phyloP scores from a whole-genome alignment of 805 yeast species.

The Hanseniaspora mollemarum region DNA sequence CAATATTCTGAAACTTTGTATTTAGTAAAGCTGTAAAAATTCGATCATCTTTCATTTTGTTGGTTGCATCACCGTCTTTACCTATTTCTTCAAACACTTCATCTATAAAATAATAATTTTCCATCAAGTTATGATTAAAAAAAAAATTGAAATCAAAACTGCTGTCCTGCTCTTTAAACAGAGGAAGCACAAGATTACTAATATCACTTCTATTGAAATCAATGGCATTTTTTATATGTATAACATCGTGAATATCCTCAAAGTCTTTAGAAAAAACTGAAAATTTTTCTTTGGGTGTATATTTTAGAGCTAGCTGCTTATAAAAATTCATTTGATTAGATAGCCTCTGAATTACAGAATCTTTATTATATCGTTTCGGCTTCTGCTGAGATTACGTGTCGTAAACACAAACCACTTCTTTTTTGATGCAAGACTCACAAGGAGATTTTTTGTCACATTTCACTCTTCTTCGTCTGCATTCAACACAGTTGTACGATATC shows the following conservation, averaged over 20 bases:
- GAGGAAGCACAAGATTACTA: too few relatives aligned
- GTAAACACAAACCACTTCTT: constrained; percentile 26
- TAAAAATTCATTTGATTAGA: constrained; percentile 28
- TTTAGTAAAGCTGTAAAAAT: neutral
- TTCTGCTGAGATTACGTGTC: constrained; percentile 27
- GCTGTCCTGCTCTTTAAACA: too few relatives aligned
- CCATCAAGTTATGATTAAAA: too few relatives aligned
- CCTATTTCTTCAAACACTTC: too few relatives aligned
- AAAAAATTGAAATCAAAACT: too few relatives aligned
- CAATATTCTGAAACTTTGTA: neutral
- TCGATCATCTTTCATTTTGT: too few relatives aligned
- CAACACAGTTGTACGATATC: constrained; percentile 29
- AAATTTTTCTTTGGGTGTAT: constrained; percentile 4
- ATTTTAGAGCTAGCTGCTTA: constrained; percentile 23
- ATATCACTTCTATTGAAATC: too few relatives aligned
- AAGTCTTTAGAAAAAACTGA: constrained; percentile 1
- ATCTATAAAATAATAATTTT: too few relatives aligned
- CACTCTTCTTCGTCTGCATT: constrained; percentile 28
- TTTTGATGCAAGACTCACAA: constrained; percentile 27
- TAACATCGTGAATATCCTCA: neutral
- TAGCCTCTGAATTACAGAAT: constrained; percentile 25
- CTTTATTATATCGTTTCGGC: constrained; percentile 28
- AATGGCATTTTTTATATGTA: too few relatives aligned
- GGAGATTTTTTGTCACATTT: constrained; percentile 29
- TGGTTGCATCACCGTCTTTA: too few relatives aligned